Evolutionary conservation across 495 filamentous ascomycete genomes (phyloP).

Genomic region (Neurospora terricola): DNA sequence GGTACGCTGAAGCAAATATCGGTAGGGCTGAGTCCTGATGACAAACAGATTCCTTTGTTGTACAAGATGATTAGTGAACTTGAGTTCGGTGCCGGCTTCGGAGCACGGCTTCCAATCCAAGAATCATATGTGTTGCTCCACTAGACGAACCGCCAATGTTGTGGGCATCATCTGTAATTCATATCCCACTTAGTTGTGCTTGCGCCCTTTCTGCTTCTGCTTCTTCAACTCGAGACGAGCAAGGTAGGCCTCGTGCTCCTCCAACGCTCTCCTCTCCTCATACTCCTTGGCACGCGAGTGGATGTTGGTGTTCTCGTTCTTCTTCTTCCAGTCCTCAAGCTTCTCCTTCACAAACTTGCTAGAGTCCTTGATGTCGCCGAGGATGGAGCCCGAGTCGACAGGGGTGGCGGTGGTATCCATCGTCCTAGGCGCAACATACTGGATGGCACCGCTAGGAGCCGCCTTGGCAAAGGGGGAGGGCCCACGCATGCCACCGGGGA

Average conservation of each 20-base stretch:
- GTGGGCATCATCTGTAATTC: background rate
- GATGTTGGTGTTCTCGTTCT: conserved; percentile 5
- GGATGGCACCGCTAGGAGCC: conserved; percentile 7
- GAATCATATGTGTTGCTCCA: background rate
- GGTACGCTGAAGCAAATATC: background rate
- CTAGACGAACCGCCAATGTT: background rate
- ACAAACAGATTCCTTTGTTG: background rate
- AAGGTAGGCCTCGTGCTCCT: conserved; percentile 30
- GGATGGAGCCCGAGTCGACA: conserved; percentile 9
- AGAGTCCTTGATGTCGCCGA: conserved; percentile 14
- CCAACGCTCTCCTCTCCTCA: conserved; percentile 34
- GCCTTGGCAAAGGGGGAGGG: background rate
- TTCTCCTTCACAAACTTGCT: conserved; percentile 28
- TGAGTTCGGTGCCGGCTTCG: background rate
- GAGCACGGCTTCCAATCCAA: background rate
- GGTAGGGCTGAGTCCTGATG: background rate
- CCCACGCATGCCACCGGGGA: background rate
- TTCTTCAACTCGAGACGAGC: conserved; percentile 23
- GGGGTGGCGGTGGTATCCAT: conserved; percentile 14
- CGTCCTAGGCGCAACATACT: conserved; percentile 20
- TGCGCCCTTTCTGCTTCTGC: conserved; percentile 2
- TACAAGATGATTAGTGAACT: background rate
- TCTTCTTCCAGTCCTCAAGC: conserved; percentile 17
- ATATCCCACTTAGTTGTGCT: background rate
- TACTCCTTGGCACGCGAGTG: conserved; percentile 30